Evolutionary conservation across 352 stramenopile species (phyloP), one percentile per base, ranked within the genome.

Genomic region (Phytophthora agathidicida): DNA sequence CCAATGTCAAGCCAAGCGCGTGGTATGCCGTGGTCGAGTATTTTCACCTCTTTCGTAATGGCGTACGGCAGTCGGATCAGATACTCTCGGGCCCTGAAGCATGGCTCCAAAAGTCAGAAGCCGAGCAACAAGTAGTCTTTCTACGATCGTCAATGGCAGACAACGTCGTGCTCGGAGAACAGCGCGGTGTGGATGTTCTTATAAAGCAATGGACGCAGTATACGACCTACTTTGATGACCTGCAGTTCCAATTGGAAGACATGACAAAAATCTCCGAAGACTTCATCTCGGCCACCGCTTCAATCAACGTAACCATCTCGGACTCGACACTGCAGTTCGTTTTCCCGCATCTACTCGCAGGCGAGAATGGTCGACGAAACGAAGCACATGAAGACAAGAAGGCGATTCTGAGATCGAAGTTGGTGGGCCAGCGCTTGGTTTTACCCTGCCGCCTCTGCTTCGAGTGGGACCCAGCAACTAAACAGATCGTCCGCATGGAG

Each of bases 161-260:
- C 4, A 43, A 77, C 17, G 24, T 80, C 4, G 13, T 33, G 5
- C 13, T 72, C 14, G 64, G 67, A 5, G 51, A 62, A 7, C 26
- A 60, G 1, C 20, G 33, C 19, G 66, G 64, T 3, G 11, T 54
- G 2, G 38, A 71, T 1, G 45, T 20, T 1, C 7, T 69, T 13
- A 20, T 70, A 4, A 38, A 73, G 5, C 48, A 75, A 17, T 75
- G 64, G 63, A 53, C 60, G 41, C 52, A 51, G 8, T 68, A 64
- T 35, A 64, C 64, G 31, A 39, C 16, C 16, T 67, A 43, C 39
- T 71, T 73, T 20, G 54, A 68, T 8, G 65, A 69, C 31, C 53
- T 83, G 4, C 67, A 61, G 24, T 66, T 75, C 39, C 53, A 72
- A 20, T 33, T 72, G 17, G 46, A 72, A 7, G 14, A 47, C 14